phyloP scores from a whole-genome alignment of 805 yeast genomes.

The Yamadazyma laniorum region DNA sequence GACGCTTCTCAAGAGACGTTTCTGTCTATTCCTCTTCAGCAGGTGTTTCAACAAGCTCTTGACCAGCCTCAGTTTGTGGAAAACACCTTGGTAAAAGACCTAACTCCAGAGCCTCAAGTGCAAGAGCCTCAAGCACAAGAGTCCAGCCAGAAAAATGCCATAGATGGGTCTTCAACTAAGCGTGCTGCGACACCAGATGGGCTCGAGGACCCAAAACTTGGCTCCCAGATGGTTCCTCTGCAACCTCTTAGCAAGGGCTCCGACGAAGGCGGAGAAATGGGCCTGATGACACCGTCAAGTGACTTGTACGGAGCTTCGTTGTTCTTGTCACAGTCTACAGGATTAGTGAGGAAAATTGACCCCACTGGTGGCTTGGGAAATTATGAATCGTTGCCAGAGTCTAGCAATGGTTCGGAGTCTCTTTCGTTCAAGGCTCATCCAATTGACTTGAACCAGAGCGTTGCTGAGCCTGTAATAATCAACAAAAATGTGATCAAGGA shows the following conservation, averaged over 20 bases:
- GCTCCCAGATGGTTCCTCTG: background rate
- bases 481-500: conserved; percentile 30
- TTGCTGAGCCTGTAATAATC: conserved; percentile 34
- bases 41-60: conserved; percentile 16
- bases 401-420: conserved; percentile 13
- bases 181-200: too few relatives aligned
- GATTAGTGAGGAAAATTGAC: conserved; percentile 36
- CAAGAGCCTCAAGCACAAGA: background rate
- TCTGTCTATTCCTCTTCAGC: conserved; percentile 14
- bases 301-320: conserved; percentile 44
- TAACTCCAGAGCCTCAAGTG: background rate
- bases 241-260: background rate
- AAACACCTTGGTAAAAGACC: background rate
- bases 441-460: conserved; percentile 16
- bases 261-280: background rate
- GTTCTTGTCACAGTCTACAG: conserved; percentile 43
- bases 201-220: background rate
- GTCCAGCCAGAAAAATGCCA: too few relatives aligned
- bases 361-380: conserved; percentile 8
- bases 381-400: conserved; percentile 1
- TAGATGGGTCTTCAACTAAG: background rate
- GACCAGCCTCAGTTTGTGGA: conserved; percentile 9
- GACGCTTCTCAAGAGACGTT: conserved; percentile 4
- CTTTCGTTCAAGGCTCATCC: conserved; percentile 34
- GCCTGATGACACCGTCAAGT: conserved; percentile 14